Evolutionary conservation across 202 grass and related monocot species (phyloP).

Genomic region (Dendrocalamus latiflorus): DNA sequence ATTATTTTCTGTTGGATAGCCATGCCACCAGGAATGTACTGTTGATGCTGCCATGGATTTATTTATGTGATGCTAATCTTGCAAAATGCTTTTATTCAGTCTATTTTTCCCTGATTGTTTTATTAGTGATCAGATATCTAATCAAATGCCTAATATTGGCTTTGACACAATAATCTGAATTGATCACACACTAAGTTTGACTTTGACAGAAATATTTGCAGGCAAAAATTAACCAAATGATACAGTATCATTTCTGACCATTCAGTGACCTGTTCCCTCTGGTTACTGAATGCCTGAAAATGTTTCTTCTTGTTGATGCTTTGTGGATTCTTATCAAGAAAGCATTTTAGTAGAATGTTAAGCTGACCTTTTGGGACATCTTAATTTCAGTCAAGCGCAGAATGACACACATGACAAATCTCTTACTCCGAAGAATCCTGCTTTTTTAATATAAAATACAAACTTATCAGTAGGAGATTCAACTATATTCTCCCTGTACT

Average conservation of each 20-base stretch:
- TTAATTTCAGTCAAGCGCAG: conserved; percentile 35
- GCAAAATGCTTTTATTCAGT: background rate
- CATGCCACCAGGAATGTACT: conserved; percentile 20
- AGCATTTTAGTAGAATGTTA: conserved; percentile 35
- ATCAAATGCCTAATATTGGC: background rate
- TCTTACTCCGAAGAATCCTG: conserved; percentile 21
- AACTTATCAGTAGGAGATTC: conserved; percentile 2
- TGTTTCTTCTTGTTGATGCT: conserved; percentile 20
- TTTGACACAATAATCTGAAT: conserved; percentile 1
- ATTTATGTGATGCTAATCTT: background rate
- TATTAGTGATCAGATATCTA: background rate
- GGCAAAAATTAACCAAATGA: background rate
- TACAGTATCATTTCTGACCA: conserved; percentile 16
- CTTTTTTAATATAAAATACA: background rate
- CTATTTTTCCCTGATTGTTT: background rate
- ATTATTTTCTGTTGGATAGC: background rate
- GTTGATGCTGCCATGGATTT: background rate
- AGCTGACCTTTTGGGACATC: conserved; percentile 35
- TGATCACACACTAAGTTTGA: conserved; percentile 13
- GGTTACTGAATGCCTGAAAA: conserved; percentile 4
- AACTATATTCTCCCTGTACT: conserved; percentile 9
- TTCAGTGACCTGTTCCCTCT: background rate
- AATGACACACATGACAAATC: conserved; percentile 30
- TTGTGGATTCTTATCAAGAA: conserved; percentile 8
- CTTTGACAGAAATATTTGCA: conserved; percentile 29